Evolutionary conservation across 371 early-diverging fungal genomes (phyloP), one percentile per base, ranked within the genome.

Genomic region (Thermomucor indicae-seudaticae): DNA sequence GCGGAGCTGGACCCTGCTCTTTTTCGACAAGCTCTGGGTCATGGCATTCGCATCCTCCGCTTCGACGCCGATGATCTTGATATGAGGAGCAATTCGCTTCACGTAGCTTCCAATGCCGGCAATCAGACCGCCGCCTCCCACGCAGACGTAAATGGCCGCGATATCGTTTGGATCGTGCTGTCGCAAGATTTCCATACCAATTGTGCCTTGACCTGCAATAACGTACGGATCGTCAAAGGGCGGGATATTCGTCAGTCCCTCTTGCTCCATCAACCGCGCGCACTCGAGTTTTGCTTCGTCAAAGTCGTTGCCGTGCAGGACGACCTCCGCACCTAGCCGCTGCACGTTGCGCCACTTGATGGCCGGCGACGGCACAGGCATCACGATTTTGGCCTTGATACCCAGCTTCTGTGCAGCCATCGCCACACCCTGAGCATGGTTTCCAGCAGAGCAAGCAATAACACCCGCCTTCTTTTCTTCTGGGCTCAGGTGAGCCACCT

Each of bases 191-290:
- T 98, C 98, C 58, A 96, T 81, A 25, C 85, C 98, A 43, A 94
- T 83, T 5, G 98, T 98, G 23, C 97, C 98, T 69, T 98, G 98
- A 7, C 98, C 97, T 16, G 98, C 98, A 71, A 98, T 98, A 22
- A 98, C 95, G 63, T 90, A 88, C 1, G 98, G 96, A 60, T 96
- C 95, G 62, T 96, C 98, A 65, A 89, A 98, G 1, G 98, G 96
- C 6, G 94, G 96, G 55, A 98, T 96, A 67, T 94, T 86, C 45
- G 88, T 85, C 40, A 86, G 75, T 4, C 90, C 86, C 30, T 90
- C 80, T 37, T 86, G 70, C 48, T 66, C 57, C 14, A 78, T 68
- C 42, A 97, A 65, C 24, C 91, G 68, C 28, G 72, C 73, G 62
- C 93, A 89, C 55, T 95, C 92, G 0, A 53, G 58, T 65, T 96